Base-by-base conservation (phyloP, 768 basidiomycete species). In the Suillus ampliporus region DNA sequence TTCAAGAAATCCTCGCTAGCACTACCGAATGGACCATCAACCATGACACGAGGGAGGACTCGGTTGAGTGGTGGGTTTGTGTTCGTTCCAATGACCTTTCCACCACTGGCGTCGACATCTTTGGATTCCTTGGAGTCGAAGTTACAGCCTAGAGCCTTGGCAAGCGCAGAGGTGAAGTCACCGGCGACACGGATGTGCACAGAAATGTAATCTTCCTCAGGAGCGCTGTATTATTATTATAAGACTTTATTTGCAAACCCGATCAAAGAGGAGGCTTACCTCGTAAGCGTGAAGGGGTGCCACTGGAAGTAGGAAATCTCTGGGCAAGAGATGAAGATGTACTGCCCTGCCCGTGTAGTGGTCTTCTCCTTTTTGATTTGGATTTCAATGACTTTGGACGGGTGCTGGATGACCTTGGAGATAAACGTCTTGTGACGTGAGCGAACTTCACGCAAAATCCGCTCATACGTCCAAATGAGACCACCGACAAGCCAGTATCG, bases 291-390 rank as follows among this genome's bases (percentile, higher is more conserved):
- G 83, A 97, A 97, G 10, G 95, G 95, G 72, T 98, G 96, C 92
- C 95, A 98, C 74, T 97, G 94, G 83, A 91, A 96, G 80, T 94
- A 97, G 21, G 91, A 94, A 51, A 98, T 82, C 76, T 94, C 92
- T 10, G 95, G 96, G 78, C 93, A 95, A 66, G 82, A 89, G 54
- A 97, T 76, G 82, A 97, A 95, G 74, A 98, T 92, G 76, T 97
- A 98, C 74, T 97, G 93, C 21, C 95, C 95, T 1, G 95, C 94
- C 13, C 89, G 84, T 34, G 86, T 87, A 1, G 80, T 89, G 0
- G 87, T 94, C 78, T 90, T 91, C 72, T 97, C 96, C 78, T 97
- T 97, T 83, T 96, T 97, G 84, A 98, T 96, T 76, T 97, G 97
- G 34, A 99, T 79, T 78, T 98, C 95, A 80, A 96, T 84, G 65